These are phyloP conservation scores for Boletus pseudopeckii DNA, from an alignment of 768 basidiomycete genomes.

Conservation along the genomic window DNA sequence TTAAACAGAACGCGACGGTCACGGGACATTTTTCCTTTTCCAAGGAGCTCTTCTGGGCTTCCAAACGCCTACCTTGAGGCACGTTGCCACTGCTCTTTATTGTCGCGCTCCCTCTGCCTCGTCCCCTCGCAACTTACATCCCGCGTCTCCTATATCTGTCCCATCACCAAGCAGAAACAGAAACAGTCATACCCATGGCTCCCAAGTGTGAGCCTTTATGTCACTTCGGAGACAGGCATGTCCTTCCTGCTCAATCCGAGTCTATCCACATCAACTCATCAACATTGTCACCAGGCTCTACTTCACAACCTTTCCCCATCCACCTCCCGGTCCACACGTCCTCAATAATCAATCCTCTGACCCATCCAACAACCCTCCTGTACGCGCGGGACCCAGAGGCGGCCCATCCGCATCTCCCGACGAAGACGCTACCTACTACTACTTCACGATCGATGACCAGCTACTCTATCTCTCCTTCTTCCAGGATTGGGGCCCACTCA, in stretches of 20 bases:
- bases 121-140: background rate
- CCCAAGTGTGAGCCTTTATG: slow-evolving; percentile 71
- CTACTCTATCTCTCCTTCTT: slow-evolving; percentile 91
- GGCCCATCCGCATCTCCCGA: slow-evolving; percentile 68
- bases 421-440: slow-evolving; percentile 76
- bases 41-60: slow-evolving; percentile 21
- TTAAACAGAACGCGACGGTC: slow-evolving; percentile 34
- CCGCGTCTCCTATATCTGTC: slow-evolving; percentile 5
- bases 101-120: slow-evolving; percentile 19
- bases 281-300: slow-evolving; percentile 54
- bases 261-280: slow-evolving; percentile 5
- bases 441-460: slow-evolving; percentile 91
- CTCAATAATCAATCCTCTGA: slow-evolving; percentile 61
- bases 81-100: slow-evolving; percentile 27
- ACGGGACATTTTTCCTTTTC: slow-evolving; percentile 36
- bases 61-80: slow-evolving; percentile 28
- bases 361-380: slow-evolving; percentile 51
- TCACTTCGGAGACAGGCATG: slow-evolving; percentile 74
- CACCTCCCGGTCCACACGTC: slow-evolving; percentile 59
- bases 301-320: slow-evolving; percentile 86
- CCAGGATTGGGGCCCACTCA: slow-evolving; percentile 91
- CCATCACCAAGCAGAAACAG: background rate
- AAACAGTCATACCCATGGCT: slow-evolving; percentile 31
- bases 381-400: slow-evolving; percentile 57
- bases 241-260: slow-evolving; percentile 11